These are phyloP conservation scores for Sinapis alba DNA, from an alignment of 441 rosid genomes.

Conservation along the genomic window DNA sequence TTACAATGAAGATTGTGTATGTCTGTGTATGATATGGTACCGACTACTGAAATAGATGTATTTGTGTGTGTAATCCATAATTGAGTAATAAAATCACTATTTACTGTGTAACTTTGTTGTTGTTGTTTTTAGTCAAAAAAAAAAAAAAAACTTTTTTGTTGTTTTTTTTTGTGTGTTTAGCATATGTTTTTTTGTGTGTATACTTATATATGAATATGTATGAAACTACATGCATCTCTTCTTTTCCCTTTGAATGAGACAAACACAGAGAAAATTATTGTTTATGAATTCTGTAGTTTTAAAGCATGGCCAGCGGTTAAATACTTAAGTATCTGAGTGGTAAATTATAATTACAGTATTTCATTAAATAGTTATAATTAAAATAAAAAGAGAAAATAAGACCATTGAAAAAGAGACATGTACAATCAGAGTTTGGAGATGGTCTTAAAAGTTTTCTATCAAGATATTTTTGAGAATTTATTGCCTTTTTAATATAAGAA, in stretches of 20 bases:
- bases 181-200: not conserved
- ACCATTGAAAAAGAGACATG: no score
- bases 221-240: no score
- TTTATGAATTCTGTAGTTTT: not conserved
- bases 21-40: not conserved
- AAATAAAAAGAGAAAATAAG: no score
- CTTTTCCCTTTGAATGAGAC: not conserved
- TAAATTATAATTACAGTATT: not conserved
- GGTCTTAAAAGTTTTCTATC: no score
- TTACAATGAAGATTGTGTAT: conserved; percentile 6
- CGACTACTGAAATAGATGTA: not conserved
- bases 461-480: no score
- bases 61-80: conserved; percentile 3
- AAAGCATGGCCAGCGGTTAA: not conserved
- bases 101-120: not conserved
- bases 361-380: not conserved
- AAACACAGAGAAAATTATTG: not conserved
- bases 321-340: no score
- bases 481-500: no score
- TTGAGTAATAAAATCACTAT: conserved; percentile 11
- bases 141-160: no score
- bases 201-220: not conserved
- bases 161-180: not conserved
- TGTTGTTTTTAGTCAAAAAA: no score
- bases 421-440: no score